phyloP scores from a whole-genome alignment of 1,139 yeast species.

The Candida sojae region DNA sequence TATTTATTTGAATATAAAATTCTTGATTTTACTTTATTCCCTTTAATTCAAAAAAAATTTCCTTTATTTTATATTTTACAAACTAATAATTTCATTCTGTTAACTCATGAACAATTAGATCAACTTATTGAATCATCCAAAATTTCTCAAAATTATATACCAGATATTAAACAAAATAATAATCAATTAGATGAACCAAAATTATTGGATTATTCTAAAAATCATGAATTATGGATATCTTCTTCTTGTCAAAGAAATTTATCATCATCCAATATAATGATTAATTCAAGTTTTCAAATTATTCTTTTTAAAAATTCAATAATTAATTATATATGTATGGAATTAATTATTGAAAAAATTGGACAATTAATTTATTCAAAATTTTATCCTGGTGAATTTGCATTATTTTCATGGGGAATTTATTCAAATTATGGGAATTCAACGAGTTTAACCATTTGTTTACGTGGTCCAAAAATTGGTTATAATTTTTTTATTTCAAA shows the following conservation, averaged over 20 bases:
- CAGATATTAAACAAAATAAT: neutral
- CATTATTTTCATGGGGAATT: constrained; percentile 58
- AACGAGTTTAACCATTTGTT: constrained; percentile 47
- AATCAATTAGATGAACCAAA: constrained; percentile 12
- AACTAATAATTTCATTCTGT: constrained; percentile 8
- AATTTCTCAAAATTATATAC: neutral
- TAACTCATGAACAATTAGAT: constrained; percentile 13
- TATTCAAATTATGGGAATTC: constrained; percentile 53
- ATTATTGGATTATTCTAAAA: constrained; percentile 16
- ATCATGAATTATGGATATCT: constrained; percentile 52
- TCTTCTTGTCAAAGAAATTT: neutral
- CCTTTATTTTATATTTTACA: constrained; percentile 10
- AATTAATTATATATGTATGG: constrained; percentile 41
- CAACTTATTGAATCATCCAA: constrained; percentile 9
- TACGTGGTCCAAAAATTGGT: constrained; percentile 50
- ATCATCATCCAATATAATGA: constrained; percentile 25
- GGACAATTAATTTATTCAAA: constrained; percentile 35
- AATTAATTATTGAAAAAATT: constrained; percentile 49
- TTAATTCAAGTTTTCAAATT: constrained; percentile 47
- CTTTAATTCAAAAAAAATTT: neutral
- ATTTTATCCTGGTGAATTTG: constrained; percentile 51
- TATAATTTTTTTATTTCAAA: constrained; percentile 26
- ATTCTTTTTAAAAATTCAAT: constrained; percentile 29
- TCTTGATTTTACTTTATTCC: constrained; percentile 10
- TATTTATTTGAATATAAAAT: constrained; percentile 22